Conservation (phyloP, 176 grass and related monocot species). For the Hordeum marinum region DNA sequence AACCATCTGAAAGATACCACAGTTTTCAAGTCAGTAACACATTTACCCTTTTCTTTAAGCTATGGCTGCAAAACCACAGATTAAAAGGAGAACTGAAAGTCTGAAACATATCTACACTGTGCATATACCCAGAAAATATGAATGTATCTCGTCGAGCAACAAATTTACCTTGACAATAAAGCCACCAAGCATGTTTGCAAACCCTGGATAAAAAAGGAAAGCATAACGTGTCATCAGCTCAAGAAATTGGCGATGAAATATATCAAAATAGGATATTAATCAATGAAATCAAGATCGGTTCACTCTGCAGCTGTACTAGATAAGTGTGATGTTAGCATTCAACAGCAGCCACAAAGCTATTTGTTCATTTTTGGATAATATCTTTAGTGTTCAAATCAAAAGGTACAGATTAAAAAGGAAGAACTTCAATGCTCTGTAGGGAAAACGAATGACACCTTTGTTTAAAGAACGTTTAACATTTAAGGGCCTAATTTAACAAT, state of each 20-base stretch:
- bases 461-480: neutral
- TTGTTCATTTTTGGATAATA: neutral
- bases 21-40: neutral
- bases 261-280: neutral
- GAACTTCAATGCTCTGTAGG: conserved; percentile 1
- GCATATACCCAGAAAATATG: conserved; percentile 11
- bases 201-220: conserved; percentile 52
- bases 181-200: conserved; percentile 96
- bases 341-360: neutral
- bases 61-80: neutral
- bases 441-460: neutral
- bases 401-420: neutral
- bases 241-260: neutral
- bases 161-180: conserved; percentile 83
- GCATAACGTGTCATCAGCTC: conserved; percentile 19
- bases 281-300: neutral
- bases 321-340: conserved; percentile 9
- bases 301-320: neutral
- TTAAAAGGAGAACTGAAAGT: neutral
- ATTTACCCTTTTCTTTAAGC: neutral
- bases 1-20: conserved; percentile 79
- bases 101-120: conserved; percentile 6
- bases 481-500: neutral
- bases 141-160: neutral
- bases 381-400: neutral